Base-by-base conservation (phyloP, 495 filamentous ascomycete genomes). In the Cryomyces antarcticus region DNA sequence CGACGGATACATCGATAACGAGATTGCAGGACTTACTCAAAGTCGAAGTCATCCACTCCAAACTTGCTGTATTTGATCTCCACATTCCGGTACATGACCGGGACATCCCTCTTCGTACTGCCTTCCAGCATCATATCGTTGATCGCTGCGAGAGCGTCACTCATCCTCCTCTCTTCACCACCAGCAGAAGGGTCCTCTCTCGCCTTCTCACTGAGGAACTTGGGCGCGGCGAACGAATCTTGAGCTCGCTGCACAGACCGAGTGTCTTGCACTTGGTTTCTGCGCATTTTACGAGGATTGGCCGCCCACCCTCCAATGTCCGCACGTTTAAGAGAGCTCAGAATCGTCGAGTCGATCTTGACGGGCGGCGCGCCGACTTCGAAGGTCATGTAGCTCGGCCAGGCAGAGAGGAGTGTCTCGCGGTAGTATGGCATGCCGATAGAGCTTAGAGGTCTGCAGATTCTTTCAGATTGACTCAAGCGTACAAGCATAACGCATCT, bases 41-140 rank as follows among this genome's bases (percentile, higher is more conserved):
- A 97, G 58, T 97, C 88, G 57, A 96, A 96, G 59, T 96, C 92
- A 52, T 94, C 85, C 3, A 99, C 83, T 7, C 89, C 88, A 62
- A 93, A 95, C 56, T 81, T 85, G 61, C 88, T 93, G 57, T 94
- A 94, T 53, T 93, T 93, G 58, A 95, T 96, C 57, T 95, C 84
- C 4, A 92, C 76, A 51, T 85, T 86, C 42, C 78, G 74, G 54
- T 93, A 97, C 59, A 85, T 79, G 2, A 78, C 67, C 2, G 89
- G 77, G 24, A 88, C 81, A 41, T 93, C 84, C 54, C 61, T 69
- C 62, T 62, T 80, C 55, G 66, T 68, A 61, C 46, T 45, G 33
- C 52, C 57, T 28, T 56, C 50, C 10, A 62, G 28, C 31, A 55
- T 40, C 30, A 59, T 44, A 31, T 55, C 53, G 13, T 49, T 53